These are phyloP conservation scores for Cladosporium sp. DNA, from an alignment of 2,329 filamentous ascomycete genomes.

Conservation along the genomic window DNA sequence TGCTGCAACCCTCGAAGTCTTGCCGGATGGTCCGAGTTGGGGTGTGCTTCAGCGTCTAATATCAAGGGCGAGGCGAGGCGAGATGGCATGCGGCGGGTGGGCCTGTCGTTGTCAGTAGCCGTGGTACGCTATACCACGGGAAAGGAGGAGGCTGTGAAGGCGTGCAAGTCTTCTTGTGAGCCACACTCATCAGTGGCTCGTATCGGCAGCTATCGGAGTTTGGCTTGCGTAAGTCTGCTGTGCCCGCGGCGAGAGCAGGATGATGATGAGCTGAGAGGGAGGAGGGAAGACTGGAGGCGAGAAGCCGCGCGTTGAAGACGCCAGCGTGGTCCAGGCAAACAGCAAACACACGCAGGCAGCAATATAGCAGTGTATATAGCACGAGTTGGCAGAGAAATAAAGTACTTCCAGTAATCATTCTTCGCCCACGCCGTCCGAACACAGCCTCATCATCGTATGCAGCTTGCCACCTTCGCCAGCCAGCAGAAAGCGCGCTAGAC, in stretches of 20 bases:
- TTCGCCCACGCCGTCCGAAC: background rate
- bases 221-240: constrained; percentile 11
- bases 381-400: background rate
- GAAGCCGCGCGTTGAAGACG: constrained; percentile 4
- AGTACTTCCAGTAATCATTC: background rate
- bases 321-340: background rate
- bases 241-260: background rate
- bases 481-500: constrained; percentile 16
- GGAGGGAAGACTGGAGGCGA: background rate
- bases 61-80: background rate
- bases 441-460: constrained; percentile 9
- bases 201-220: constrained; percentile 13
- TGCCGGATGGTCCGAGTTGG: constrained; percentile 15
- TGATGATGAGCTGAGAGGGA: background rate
- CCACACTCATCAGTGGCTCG: background rate
- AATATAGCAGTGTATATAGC: constrained; percentile 12
- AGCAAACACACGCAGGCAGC: constrained; percentile 1
- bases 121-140: background rate
- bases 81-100: background rate
- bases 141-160: constrained; percentile 11
- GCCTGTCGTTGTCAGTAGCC: background rate
- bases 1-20: constrained; percentile 14
- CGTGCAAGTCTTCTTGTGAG: background rate
- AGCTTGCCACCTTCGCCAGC: constrained; percentile 9
- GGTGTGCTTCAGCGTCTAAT: background rate